Percentiles rank a stretch among this genome's conserved stretches.
phyloP scores from a whole-genome alignment of 805 yeast species.

The Starmerella asiatica region DNA sequence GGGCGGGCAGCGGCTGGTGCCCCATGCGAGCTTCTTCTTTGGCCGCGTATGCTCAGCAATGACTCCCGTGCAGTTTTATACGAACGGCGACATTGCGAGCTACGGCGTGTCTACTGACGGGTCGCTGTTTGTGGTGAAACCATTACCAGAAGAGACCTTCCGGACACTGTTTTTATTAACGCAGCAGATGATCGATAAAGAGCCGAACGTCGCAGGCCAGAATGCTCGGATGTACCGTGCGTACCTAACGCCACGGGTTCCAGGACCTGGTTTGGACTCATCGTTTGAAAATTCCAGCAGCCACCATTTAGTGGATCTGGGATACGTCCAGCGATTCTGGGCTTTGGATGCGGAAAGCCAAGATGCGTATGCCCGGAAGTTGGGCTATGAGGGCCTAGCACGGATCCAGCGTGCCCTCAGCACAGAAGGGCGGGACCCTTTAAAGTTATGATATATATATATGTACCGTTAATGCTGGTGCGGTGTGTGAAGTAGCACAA shows the following conservation, averaged over 20 bases:
- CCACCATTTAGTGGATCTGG: conserved; percentile 23
- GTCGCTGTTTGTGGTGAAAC: conserved; percentile 55
- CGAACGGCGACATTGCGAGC: conserved; percentile 31
- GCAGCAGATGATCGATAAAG: conserved; percentile 73
- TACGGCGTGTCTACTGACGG: conserved; percentile 74
- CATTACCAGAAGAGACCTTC: conserved; percentile 61
- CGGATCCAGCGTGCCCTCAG: conserved; percentile 20
- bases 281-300: not conserved
- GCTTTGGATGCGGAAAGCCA: conserved; percentile 20
- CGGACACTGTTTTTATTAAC: conserved; percentile 73
- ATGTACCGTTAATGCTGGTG: no score
- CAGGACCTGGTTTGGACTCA: not conserved
- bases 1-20: conserved; percentile 63
- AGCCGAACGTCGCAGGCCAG: conserved; percentile 58
- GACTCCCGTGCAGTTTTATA: conserved; percentile 22
- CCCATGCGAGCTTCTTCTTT: conserved; percentile 54
- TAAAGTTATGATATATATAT: conserved; percentile 6
- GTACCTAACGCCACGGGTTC: conserved; percentile 4
- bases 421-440: conserved; percentile 11
- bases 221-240: conserved; percentile 42
- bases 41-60: conserved; percentile 35
- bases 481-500: no score
- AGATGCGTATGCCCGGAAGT: conserved; percentile 20
- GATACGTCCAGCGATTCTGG: conserved; percentile 22
- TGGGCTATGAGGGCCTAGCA: conserved; percentile 23